A percentile compares a stretch with the other conserved stretches of the same genome.
These are phyloP conservation scores for Globisporangium orthogonon DNA, from an alignment of 352 stramenopile species.

Conservation along the genomic window DNA sequence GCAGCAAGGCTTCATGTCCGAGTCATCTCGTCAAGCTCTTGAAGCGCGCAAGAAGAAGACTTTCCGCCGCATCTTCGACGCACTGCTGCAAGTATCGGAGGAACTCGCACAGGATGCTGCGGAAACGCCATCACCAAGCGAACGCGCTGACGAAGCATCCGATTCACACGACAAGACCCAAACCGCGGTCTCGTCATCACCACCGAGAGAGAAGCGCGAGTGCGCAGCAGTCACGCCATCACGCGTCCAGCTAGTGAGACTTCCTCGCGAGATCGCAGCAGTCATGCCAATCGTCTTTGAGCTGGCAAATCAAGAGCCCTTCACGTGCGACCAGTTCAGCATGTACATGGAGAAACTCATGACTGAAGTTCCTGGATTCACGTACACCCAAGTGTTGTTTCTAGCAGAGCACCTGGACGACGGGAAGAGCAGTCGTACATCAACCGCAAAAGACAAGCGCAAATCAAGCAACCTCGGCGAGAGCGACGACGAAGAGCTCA, in stretches of 20 bases:
- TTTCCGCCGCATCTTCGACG: slow-evolving; percentile 48
- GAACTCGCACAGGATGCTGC: not conserved
- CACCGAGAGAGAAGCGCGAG: not conserved
- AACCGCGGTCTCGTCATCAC: not conserved
- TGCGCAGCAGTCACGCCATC: slow-evolving; percentile 21
- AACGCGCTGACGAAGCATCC: not conserved
- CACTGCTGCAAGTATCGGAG: slow-evolving; percentile 16
- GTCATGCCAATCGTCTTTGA: slow-evolving; percentile 62
- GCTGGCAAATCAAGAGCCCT: slow-evolving; percentile 39
- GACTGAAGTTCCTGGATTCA: slow-evolving; percentile 46
- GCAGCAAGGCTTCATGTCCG: slow-evolving; percentile 52
- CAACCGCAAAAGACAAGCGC: not conserved
- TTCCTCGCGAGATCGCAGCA: slow-evolving; percentile 47
- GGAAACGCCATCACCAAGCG: no score
- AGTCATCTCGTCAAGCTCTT: slow-evolving; percentile 47
- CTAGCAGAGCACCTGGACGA: slow-evolving; percentile 44
- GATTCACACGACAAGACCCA: not conserved
- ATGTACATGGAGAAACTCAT: slow-evolving; percentile 62
- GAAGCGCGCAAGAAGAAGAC: slow-evolving; percentile 51
- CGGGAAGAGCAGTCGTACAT: slow-evolving; percentile 24
- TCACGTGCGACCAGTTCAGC: slow-evolving; percentile 35
- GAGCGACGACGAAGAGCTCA: slow-evolving; percentile 42
- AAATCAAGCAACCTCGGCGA: slow-evolving; percentile 14
- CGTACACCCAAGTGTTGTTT: slow-evolving; percentile 71
- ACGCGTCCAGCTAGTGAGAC: slow-evolving; percentile 28